Conservation (phyloP, 2,329 filamentous ascomycete genomes). For the Colletotrichum endophyticum region DNA sequence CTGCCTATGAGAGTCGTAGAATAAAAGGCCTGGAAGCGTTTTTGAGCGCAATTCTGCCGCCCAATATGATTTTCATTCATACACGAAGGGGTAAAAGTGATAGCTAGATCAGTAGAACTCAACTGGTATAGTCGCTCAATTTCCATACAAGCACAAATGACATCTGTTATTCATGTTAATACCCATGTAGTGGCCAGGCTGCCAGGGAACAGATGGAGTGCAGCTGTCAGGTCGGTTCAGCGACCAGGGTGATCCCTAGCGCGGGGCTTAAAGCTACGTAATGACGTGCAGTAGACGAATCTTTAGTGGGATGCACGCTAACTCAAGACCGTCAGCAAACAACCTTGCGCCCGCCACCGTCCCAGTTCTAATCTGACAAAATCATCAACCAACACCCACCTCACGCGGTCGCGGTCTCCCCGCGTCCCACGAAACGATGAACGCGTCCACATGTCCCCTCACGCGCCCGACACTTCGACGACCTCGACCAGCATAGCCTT, state of each 20-base stretch:
- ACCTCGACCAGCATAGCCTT: conserved; percentile 19
- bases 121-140: neutral
- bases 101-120: neutral
- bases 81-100: no score
- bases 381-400: neutral
- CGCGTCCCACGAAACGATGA: neutral
- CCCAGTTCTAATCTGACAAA: neutral
- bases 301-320: neutral
- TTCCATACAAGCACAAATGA: neutral
- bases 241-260: neutral
- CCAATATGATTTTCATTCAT: no score
- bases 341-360: neutral
- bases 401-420: neutral
- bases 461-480: conserved; percentile 5
- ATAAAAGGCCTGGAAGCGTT: neutral
- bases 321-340: neutral
- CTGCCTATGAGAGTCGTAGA: neutral
- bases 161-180: neutral
- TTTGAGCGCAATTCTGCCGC: no score
- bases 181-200: neutral
- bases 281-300: neutral
- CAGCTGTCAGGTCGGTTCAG: neutral
- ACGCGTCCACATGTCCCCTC: conserved; percentile 15
- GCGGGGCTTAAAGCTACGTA: neutral
- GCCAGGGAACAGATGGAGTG: neutral